Evolutionary conservation across 2,329 filamentous ascomycete genomes (phyloP), one percentile per base, ranked within the genome.

Genomic region (Thielaviopsis musarum): DNA sequence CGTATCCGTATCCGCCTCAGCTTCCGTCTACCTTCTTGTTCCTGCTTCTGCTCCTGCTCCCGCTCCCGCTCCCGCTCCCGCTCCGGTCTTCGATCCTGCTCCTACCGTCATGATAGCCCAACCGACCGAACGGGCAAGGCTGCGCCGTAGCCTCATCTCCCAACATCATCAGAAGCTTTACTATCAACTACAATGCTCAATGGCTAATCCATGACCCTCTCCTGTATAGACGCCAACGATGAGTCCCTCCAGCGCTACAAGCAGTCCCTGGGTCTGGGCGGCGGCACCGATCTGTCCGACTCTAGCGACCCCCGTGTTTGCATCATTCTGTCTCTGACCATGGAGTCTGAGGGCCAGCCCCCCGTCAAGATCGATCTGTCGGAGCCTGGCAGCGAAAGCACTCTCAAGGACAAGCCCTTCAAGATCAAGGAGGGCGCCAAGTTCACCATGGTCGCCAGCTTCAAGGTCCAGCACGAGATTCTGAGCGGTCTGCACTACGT

Each of bases 171-270:
- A 45, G 15, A n/a, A n/a, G 2, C 2, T n/a, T 7, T 45, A 45
- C 10, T 12, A 45, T 45, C 15, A 15, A 45, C 38, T 5, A 5
- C 38, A 45, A 15, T 10, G 15, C 17, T 45, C 49, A 53, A 51
- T 53, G 52, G 57, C 64, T 51, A 34, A 52, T 52, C 24, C 52
- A 45, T 54, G 17, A 28, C 21, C 49, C 52, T n/a, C 59, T 61
- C 54, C 59, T 59, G 49, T 54, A 2, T 21, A 84, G 78, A 84
- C 68, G 76, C 78, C 65, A 76, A 87, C 67, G 93, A 98, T 71
- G 91, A 97, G 73, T 93, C 91, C 63, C 85, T 98, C 67, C 88
- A 94, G 75, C 87, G 91, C 68, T 98, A 95, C 87, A 98, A 98
- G 78, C 82, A 91, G 69, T 97, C 91, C 13, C 85, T 98, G 63